These are phyloP conservation scores for Leccinum arenicola DNA, from an alignment of 768 basidiomycete genomes.

Conservation along the genomic window DNA sequence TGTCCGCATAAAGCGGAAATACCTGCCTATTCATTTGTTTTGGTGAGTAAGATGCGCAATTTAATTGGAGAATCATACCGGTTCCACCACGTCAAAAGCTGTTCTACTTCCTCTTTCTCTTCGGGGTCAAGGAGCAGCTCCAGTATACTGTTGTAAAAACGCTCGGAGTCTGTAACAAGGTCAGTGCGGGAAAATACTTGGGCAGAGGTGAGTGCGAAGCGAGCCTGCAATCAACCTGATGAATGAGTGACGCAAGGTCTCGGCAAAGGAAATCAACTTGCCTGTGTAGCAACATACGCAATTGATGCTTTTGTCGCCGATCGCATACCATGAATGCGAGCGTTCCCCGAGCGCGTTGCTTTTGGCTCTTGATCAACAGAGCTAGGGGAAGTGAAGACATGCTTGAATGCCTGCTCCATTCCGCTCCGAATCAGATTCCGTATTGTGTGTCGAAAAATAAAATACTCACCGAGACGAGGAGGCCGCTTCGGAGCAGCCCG, in stretches of 20 bases:
- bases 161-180: background rate
- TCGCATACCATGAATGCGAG: background rate
- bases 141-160: background rate
- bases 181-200: background rate
- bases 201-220: background rate
- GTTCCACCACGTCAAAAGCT: conserved; percentile 1
- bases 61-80: background rate
- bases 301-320: background rate
- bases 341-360: background rate
- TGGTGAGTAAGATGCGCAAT: background rate
- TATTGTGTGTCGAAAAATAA: background rate
- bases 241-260: too few species aligned
- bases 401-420: background rate
- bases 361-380: background rate
- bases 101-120: background rate
- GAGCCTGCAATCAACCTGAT: too few species aligned
- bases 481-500: background rate
- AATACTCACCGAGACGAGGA: background rate
- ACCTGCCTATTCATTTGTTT: too few species aligned
- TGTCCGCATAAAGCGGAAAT: background rate
- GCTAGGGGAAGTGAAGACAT: background rate
- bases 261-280: too few species aligned
- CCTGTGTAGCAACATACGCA: too few species aligned
- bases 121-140: background rate
- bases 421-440: background rate